Evolutionary conservation across 257 asterid genomes (phyloP), one percentile per base, ranked within the genome.

Genomic region (Echites panduratus): DNA sequence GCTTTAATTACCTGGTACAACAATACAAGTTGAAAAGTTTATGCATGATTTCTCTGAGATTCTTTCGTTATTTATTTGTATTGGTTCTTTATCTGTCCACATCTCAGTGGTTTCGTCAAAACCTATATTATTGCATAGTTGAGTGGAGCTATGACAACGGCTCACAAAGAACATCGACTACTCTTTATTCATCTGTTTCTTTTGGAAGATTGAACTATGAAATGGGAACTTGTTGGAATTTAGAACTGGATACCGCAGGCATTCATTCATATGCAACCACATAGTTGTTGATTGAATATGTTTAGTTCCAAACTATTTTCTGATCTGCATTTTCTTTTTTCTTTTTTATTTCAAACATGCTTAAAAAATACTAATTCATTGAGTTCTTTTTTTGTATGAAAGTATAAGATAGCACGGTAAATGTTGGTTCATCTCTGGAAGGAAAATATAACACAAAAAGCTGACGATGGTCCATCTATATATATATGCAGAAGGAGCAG

Each of bases 401-500:
- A 14, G 26, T 20, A 70, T 26, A 72, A 41, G 66, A 67, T n/a
- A 68, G 74, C 44, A 56, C 45, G 0, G 45, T 41, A 41, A 41
- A 32, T 32, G 38, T 32, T 32, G n/a, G n/a, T n/a, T 20, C 13
- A 4, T 49, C n/a, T 13, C 20, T 5, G 19, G 54, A 47, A 17
- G 24, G 49, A 50, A 35, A 16, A 35, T 38, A 24, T 40, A 71
- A 66, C 6, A 2, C 9, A n/a, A 32, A 5, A 64, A 35, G 26
- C 5, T 40, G n/a, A 5, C 32, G 19, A 5, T 66, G 56, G 75
- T 73, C 2, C n/a, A 62, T 83, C 66, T 43, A 35, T 78, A n/a
- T n/a, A n/a, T n/a, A n/a, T n/a, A 69, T 84, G 76, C 73, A 94
- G 99, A 94, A 89, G 83, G 99, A 89, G 85, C 95, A 89, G 79